These are phyloP conservation scores for Lycium ferocissimum DNA, from an alignment of 257 asterid species.

Conservation along the genomic window DNA sequence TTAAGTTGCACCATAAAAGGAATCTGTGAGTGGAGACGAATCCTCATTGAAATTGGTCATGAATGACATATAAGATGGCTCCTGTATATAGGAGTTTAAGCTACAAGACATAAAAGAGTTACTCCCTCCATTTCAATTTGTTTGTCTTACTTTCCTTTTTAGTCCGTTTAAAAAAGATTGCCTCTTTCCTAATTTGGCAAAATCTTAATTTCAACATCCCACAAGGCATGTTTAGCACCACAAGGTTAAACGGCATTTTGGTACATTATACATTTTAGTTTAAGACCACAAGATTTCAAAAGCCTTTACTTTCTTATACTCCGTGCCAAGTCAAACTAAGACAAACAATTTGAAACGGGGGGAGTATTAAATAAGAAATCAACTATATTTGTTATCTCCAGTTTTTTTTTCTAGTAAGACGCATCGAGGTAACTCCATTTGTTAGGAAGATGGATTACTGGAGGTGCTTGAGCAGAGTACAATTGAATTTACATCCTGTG, in stretches of 20 bases:
- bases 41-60: conserved; percentile 1
- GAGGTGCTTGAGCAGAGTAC: conserved; percentile 4
- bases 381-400: background rate
- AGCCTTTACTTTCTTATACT: too few relatives aligned
- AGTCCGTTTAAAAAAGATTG: too few relatives aligned
- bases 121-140: too few relatives aligned
- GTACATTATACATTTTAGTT: too few relatives aligned
- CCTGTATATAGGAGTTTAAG: background rate
- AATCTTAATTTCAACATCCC: too few relatives aligned
- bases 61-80: background rate
- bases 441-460: background rate
- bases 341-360: too few relatives aligned
- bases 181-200: too few relatives aligned
- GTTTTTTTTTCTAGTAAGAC: background rate
- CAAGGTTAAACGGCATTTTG: too few relatives aligned
- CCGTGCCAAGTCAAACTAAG: too few relatives aligned
- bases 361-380: background rate
- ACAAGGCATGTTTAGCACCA: too few relatives aligned
- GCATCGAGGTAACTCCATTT: background rate
- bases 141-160: too few relatives aligned
- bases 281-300: too few relatives aligned
- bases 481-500: conserved; percentile 1
- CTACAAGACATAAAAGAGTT: background rate
- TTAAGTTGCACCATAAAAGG: background rate
- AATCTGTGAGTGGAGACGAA: background rate